Evolutionary conservation across 768 basidiomycete species (phyloP), one percentile per base, ranked within the genome.

Genomic region (Russula abietina): DNA sequence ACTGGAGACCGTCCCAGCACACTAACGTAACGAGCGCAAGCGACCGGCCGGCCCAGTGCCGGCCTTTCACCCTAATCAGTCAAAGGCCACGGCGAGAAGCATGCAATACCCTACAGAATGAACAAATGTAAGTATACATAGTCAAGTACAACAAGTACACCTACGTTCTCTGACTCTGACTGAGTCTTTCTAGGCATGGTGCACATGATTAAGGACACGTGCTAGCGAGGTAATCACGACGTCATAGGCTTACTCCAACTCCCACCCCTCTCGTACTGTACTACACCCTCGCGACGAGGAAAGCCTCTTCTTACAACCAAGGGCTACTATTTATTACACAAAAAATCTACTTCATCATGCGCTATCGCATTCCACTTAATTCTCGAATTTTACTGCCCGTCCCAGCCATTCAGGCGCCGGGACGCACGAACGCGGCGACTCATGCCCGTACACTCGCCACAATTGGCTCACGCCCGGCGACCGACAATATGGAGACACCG

Each of bases 301-400:
- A 39, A 16, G 4, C 16, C 41, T 19, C 48, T 17, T 32, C 39
- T 49, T n/a, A 51, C n/a, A 28, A 43, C 30, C 55, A 10, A 26
- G 22, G 36, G 38, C 43, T 19, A 22, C 16, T 43, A n/a, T 38
- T 22, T 48, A 16, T 36, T n/a, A 17, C 45, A 0, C 89, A 96
- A 71, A 38, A 22, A 30, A 3, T 56, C 33, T 30, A 24, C 33
- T 33, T 33, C 24, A 14, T 28, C 22, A 63, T 63, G 62, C 38
- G 22, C 28, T 59, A 41, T 38, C 48, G 32, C 39, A 30, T 45
- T 16, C 16, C 46, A 45, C 57, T 55, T 48, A 59, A 38, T 38
- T 55, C 38, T 59, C 39, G 38, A 2, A 33, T 33, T 28, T 11
- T 55, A 32, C 53, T 41, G 16, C 62, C 57, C 30, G 24, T 46